Evolutionary conservation across 345 rosid species (phyloP), one percentile per base, ranked within the genome.

Genomic region (Salix arbutifolia): DNA sequence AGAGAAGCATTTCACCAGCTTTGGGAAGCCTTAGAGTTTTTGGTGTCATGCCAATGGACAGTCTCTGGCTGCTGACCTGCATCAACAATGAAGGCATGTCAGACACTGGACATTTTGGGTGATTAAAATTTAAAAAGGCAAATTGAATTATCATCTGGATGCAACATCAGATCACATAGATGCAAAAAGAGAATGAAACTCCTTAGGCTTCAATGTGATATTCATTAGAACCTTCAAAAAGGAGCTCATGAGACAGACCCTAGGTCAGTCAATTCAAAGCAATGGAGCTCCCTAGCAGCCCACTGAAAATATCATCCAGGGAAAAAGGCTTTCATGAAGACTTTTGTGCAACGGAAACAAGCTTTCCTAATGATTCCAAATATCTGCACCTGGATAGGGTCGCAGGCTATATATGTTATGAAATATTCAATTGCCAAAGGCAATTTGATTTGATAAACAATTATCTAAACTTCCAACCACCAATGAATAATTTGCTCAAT

Each of bases 31-130:
- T 88, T 69, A 78, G 62, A 52, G 92, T 87, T 83, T 89, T 92
- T 38, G 99, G 98, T 58, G 98, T 96, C 97, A 89, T 92, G 77
- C 98, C 99, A 46, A 89, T 46, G 56, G 97, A 94, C 67, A 92
- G 85, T 80, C 97, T 85, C 78, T 94, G 97, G 73, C 89, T 85
- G 82, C 73, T 88, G 23, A 71, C 83, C 97, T 94, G 88, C 42
- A 74, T 69, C 76, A 74, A 69, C 50, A 72, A 58, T 23, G 30
- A 23, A 11, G n/a, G 67, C n/a, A 56, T 67, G 18, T 6, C 19
- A 3, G 14, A 11, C 30, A 40, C 16, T 38, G 17, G 50, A 13
- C 71, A 40, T 19, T 23, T 23, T 10, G 8, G 50, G 30, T 33
- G 16, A 23, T 25, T 40, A n/a, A 68, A 68, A n/a, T 9, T 28